A percentile compares a stretch with the other conserved stretches of the same genome.
Conservation (phyloP, 768 basidiomycete genomes). For the Neoboletus magnificus region DNA sequence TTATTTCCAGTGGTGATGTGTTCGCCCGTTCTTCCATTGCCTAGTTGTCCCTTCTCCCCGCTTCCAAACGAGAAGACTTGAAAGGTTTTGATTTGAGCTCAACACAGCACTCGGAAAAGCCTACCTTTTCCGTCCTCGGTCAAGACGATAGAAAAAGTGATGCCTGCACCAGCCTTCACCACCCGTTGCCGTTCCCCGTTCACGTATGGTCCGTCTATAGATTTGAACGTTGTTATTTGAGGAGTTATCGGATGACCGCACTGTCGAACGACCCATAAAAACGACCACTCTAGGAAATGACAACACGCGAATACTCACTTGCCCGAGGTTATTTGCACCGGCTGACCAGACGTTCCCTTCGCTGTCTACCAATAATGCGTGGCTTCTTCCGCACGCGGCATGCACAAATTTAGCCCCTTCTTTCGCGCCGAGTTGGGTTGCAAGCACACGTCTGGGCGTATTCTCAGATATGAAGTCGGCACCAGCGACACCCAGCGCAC, state of each 20-base stretch:
- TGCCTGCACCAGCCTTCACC: constrained; percentile 73
- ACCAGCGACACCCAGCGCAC: constrained; percentile 59
- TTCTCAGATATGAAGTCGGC: constrained; percentile 68
- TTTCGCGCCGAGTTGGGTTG: constrained; percentile 59
- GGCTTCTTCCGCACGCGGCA: constrained; percentile 81
- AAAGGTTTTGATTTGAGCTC: constrained; percentile 1
- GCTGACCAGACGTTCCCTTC: constrained; percentile 82
- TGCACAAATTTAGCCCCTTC: constrained; percentile 63
- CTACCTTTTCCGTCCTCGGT: constrained; percentile 78
- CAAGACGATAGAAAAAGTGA: constrained; percentile 80
- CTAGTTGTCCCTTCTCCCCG: constrained; percentile 89
- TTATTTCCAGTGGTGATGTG: constrained; percentile 84
- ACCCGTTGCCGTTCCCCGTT: constrained; percentile 62
- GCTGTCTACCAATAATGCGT: constrained; percentile 79
- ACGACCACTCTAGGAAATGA: neutral
- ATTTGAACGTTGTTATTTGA: constrained; percentile 65
- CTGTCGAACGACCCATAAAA: constrained; percentile 34
- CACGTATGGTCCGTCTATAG: constrained; percentile 54
- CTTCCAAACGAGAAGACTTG: constrained; percentile 88
- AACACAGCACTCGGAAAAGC: constrained; percentile 9
- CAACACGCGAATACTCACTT: constrained; percentile 46
- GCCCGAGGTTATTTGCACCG: constrained; percentile 77
- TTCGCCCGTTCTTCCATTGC: constrained; percentile 92
- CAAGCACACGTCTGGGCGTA: constrained; percentile 58
- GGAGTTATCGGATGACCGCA: constrained; percentile 67